Percentiles rank a stretch among this genome's conserved stretches.
Evolutionary conservation across 2,329 filamentous ascomycete genomes (phyloP).

Genomic region (Diplodia corticola): DNA sequence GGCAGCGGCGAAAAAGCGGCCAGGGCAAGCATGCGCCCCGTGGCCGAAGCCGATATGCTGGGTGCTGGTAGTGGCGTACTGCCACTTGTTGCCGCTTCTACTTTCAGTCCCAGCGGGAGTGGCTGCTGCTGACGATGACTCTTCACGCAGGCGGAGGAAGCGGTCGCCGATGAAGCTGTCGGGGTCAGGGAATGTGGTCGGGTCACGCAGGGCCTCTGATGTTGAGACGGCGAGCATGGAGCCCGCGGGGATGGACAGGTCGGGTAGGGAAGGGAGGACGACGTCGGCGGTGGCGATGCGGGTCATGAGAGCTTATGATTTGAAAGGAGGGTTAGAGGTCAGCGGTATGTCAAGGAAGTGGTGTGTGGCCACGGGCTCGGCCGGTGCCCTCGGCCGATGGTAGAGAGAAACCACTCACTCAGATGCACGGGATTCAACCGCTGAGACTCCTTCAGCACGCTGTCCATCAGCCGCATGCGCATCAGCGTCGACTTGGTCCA

Average conservation of each 20-base stretch:
- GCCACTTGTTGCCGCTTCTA: not conserved
- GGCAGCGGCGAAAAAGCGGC: constrained; percentile 35
- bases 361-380: not conserved
- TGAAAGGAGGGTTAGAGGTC: no score
- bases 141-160: not conserved
- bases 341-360: no score
- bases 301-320: not conserved
- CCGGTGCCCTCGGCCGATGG: not conserved
- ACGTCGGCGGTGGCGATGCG: not conserved
- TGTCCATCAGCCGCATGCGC: constrained; percentile 10
- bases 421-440: constrained; percentile 11
- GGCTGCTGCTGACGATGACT: no score
- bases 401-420: not conserved
- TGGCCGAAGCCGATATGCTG: not conserved
- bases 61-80: not conserved
- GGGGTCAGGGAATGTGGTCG: not conserved
- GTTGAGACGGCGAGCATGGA: not conserved
- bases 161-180: not conserved
- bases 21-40: constrained; percentile 33
- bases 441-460: constrained; percentile 24
- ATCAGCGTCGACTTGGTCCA: constrained; percentile 2
- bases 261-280: not conserved
- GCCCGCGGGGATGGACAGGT: not conserved
- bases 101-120: no score
- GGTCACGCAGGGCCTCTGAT: not conserved